Evolutionary conservation across 768 basidiomycete species (phyloP), one percentile per base, ranked within the genome.

Genomic region (Leucocoprinus sp.): DNA sequence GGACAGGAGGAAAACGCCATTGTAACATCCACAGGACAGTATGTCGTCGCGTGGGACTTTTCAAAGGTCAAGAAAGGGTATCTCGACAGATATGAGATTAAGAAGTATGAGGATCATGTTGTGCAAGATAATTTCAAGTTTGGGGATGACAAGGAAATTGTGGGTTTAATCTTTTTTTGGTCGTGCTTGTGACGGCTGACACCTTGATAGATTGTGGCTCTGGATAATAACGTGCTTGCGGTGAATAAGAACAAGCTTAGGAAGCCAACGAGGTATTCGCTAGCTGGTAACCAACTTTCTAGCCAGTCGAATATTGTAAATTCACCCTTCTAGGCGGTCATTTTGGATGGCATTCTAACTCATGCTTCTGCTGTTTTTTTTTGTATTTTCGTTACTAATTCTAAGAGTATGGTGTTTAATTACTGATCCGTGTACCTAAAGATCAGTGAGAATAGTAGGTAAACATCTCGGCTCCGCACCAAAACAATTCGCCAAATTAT

Each of bases 51-150:
- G 5, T 99, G 93, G 93, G 93, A 98, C 76, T 95, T 99, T 61
- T 77, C 74, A 36, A 92, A 93, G 59, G 88, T 98, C 52, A 97
- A 95, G 75, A 83, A 83, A 64, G 96, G 96, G 43, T 76, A 78
- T 40, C 71, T 85, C 34, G 89, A 92, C 64, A 86, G 85, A 61
- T 98, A 97, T 58, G 91, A 95, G 57, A 93, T 98, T 70, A 93
- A 93, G 75, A 84, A 84, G 61, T 97, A 96, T 60, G 86, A 92
- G 56, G 92, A 95, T 55, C 73, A 77, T 37, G 93, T 98, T 48
- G 93, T 98, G 0, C 93, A 96, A 52, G 96, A 99, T 63, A 90
- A 85, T 65, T 99, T 99, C 80, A 89, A 84, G 66, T 98, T 93
- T 58, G 95, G 93, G 11, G 90, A 95, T 56, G 93, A 98, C 65